Evolutionary conservation across 2,329 filamentous ascomycete species (phyloP).

Genomic region (Talaromyces sp.): DNA sequence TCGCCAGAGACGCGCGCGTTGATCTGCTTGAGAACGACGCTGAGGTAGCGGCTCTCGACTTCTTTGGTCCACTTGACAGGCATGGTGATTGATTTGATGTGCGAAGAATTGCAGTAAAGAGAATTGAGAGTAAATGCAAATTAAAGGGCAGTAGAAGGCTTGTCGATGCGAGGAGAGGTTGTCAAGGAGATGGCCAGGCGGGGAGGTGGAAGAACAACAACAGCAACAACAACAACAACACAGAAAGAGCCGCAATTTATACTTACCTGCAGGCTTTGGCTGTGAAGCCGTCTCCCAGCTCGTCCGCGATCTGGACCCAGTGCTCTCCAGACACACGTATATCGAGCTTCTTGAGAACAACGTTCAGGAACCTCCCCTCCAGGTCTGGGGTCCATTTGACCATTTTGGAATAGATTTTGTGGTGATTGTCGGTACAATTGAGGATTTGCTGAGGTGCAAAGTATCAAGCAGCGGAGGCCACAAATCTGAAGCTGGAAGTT

Average conservation of each 20-base stretch:
- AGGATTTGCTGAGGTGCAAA: neutral
- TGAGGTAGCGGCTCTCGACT: neutral
- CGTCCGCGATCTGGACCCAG: neutral
- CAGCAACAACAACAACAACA: neutral
- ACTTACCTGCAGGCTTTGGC: slow-evolving; percentile 1
- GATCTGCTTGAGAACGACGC: neutral
- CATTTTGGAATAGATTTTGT: neutral
- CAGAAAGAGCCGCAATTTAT: neutral
- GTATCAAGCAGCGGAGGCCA: neutral
- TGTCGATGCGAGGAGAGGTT: neutral
- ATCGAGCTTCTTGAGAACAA: neutral
- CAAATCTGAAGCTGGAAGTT: neutral
- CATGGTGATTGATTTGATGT: neutral
- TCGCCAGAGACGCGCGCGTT: neutral
- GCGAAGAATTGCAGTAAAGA: neutral
- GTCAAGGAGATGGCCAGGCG: neutral
- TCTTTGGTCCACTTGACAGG: neutral
- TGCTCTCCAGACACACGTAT: neutral
- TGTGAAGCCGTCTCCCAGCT: neutral
- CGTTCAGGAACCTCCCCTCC: neutral
- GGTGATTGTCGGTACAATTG: neutral
- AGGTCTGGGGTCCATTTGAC: neutral
- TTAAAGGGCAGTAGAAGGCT: neutral
- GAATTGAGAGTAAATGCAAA: neutral
- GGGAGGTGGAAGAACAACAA: neutral